Base-by-base conservation (phyloP, 2,329 filamentous ascomycete genomes). In the Fusarium sp. region DNA sequence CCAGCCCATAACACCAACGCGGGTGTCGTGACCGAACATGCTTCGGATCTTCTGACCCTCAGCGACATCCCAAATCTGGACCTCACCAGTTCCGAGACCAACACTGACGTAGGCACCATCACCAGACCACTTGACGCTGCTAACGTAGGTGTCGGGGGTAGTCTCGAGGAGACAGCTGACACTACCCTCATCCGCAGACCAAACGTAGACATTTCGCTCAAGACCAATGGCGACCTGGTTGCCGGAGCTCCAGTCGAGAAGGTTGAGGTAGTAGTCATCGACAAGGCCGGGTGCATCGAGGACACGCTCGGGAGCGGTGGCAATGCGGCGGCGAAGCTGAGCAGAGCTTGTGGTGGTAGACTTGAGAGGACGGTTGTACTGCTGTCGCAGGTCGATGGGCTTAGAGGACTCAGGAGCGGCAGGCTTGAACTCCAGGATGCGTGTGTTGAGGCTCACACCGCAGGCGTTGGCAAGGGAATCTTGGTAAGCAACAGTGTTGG, bases 11-110 rank as follows among this genome's bases (percentile, higher is more conserved):
- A 97, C 95, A 78, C 94, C 93, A 69, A 99, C 95, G 58, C 96
- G 94, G 41, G 93, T 95, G 77, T 98, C 95, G 79, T 99, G 96
- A 65, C 96, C 96, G 79, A 94, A 92, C 96, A 99, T 99, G 86
- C 94, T 98, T 80, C 96, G 94, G 63, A 99, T 91, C 88, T 98
- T 98, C 77, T 90, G 91, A 67, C 91, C 90, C 81, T 99, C 96
- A 75, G 97, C 92, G 28, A 98, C 95, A 76, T 98, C 96, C 95
- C 96, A 99, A 83, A 99, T 99, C 84, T 99, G 96, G 39, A 99
- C 93, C 81, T 99, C 96, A 64, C 96, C 96, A 39, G 93, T 93
- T 66, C 94, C 95, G 52, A 99, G 91, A 65, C 96, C 96, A 73
- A 98, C 94, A 70, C 94, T 91, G 71, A 99, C 94, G 78, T 99